These are phyloP conservation scores for Kwoniella mangroviensis DNA, from an alignment of 768 basidiomycete genomes.

Conservation along the genomic window DNA sequence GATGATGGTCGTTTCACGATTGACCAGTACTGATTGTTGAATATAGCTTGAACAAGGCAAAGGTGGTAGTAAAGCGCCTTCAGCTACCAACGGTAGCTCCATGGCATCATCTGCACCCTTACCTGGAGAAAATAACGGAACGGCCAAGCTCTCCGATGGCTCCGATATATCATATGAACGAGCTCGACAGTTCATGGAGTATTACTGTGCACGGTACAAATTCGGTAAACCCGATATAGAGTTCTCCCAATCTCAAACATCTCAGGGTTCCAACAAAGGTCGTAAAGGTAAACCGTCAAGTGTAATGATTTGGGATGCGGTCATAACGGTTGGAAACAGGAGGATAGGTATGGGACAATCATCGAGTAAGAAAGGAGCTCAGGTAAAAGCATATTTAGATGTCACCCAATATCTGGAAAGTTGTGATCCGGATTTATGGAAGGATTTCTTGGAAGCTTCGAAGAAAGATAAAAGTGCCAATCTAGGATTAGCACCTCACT, in stretches of 20 bases:
- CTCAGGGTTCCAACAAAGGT: constrained; percentile 36
- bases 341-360: constrained; percentile 81
- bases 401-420: constrained; percentile 82
- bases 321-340: constrained; percentile 65
- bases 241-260: constrained; percentile 60
- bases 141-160: constrained; percentile 66
- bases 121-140: constrained; percentile 30
- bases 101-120: constrained; percentile 3
- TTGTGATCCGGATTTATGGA: constrained; percentile 83
- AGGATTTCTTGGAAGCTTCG: constrained; percentile 66
- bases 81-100: constrained; percentile 2
- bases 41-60: constrained; percentile 31
- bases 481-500: constrained; percentile 72
- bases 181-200: constrained; percentile 91
- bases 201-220: constrained; percentile 79
- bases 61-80: constrained; percentile 16
- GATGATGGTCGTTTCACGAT: too few relatives aligned
- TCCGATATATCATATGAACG: constrained; percentile 69
- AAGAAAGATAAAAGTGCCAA: constrained; percentile 64
- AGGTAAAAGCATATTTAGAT: constrained; percentile 78
- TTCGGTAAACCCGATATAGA: constrained; percentile 76
- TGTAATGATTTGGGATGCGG: constrained; percentile 40
- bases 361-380: constrained; percentile 71
- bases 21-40: not conserved
- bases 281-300: constrained; percentile 6